phyloP scores from a whole-genome alignment of 2,329 filamentous ascomycete species.

The Dryadomyces quercivorus region DNA sequence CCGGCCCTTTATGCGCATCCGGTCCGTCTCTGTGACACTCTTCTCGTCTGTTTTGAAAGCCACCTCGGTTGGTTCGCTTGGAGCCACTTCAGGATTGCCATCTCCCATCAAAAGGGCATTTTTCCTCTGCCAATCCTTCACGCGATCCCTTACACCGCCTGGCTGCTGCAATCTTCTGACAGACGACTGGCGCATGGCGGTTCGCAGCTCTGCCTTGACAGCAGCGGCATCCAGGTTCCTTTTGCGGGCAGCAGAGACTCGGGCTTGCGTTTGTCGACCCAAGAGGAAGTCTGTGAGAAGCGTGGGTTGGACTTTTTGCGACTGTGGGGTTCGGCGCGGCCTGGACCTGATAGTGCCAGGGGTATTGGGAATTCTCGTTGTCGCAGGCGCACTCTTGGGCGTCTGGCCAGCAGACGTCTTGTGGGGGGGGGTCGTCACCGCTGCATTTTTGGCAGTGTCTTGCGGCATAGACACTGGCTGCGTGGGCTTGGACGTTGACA shows the following conservation, averaged over 20 bases:
- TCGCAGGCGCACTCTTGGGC: slow-evolving; percentile 31
- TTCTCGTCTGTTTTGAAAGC: slow-evolving; percentile 46
- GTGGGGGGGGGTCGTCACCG: slow-evolving; percentile 16
- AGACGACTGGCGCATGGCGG: slow-evolving; percentile 45
- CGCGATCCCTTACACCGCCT: slow-evolving; percentile 61
- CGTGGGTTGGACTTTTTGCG: slow-evolving; percentile 33
- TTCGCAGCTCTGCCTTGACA: slow-evolving; percentile 40
- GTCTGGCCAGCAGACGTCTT: slow-evolving; percentile 17
- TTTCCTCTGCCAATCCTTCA: slow-evolving; percentile 74
- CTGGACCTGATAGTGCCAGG: not conserved
- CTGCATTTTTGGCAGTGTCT: slow-evolving; percentile 13
- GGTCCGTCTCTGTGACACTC: slow-evolving; percentile 50
- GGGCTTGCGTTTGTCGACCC: slow-evolving; percentile 43
- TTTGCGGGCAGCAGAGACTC: slow-evolving; percentile 39
- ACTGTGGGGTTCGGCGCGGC: slow-evolving; percentile 19
- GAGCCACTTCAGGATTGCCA: slow-evolving; percentile 37
- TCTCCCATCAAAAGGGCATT: slow-evolving; percentile 49
- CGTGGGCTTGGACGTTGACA: not conserved
- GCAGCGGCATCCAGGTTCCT: slow-evolving; percentile 42
- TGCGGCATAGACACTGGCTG: slow-evolving; percentile 6
- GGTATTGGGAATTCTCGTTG: slow-evolving; percentile 16
- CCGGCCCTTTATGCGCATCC: slow-evolving; percentile 42
- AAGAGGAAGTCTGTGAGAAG: slow-evolving; percentile 45
- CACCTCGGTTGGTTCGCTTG: slow-evolving; percentile 49
- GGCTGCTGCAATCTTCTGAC: slow-evolving; percentile 49